These are phyloP conservation scores for Pseudopyrenochaeta lycopersici DNA, from an alignment of 2,329 filamentous ascomycete species.

Conservation along the genomic window DNA sequence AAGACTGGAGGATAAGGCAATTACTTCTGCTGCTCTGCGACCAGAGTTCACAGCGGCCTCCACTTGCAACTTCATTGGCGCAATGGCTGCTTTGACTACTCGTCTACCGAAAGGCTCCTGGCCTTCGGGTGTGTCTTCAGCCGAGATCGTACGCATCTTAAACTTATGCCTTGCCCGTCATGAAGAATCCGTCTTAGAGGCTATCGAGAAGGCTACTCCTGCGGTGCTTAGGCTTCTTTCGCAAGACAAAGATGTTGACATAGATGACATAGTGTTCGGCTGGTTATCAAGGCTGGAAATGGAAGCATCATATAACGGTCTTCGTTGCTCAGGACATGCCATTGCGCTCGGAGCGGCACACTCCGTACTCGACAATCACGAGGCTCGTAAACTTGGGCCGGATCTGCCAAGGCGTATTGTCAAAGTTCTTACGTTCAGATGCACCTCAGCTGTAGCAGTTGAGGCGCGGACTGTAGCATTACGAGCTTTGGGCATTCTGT, in stretches of 20 bases:
- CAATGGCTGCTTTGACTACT: conserved; percentile 30
- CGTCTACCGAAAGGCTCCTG: conserved; percentile 4
- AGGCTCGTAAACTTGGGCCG: not conserved
- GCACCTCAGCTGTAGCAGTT: conserved; percentile 49
- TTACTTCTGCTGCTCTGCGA: conserved; percentile 59
- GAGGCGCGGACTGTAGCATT: conserved; percentile 57
- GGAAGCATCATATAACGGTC: conserved; percentile 51
- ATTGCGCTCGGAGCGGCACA: conserved; percentile 55
- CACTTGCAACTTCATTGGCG: conserved; percentile 63
- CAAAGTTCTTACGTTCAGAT: conserved; percentile 46
- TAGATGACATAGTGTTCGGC: conserved; percentile 25
- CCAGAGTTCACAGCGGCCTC: conserved; percentile 73
- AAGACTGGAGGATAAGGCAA: conserved; percentile 48
- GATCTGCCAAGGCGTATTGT: conserved; percentile 39
- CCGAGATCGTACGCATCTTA: conserved; percentile 32
- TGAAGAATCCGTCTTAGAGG: conserved; percentile 45
- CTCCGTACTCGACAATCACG: conserved; percentile 17
- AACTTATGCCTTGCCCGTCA: conserved; percentile 46
- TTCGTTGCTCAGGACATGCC: conserved; percentile 53
- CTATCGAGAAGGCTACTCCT: conserved; percentile 35
- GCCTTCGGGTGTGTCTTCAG: conserved; percentile 16
- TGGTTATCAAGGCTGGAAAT: conserved; percentile 45
- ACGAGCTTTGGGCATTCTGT: conserved; percentile 49
- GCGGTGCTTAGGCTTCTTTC: conserved; percentile 30
- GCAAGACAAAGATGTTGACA: conserved; percentile 8